Base-by-base conservation (phyloP, 176 grass and related monocot genomes). In the Carex myosuroides region DNA sequence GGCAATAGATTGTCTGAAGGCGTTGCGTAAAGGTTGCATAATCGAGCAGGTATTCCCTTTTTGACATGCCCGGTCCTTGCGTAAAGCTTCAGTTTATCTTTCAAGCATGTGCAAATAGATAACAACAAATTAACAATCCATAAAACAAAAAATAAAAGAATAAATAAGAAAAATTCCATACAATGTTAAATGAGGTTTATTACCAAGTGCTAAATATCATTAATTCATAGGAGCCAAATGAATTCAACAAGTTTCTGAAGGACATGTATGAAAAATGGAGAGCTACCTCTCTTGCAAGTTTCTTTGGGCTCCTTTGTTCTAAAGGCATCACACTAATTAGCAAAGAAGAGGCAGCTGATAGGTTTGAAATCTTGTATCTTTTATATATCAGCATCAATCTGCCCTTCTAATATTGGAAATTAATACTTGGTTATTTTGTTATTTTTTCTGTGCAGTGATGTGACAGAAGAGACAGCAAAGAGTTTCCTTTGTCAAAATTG, bases 281-380 rank as follows among this genome's bases (percentile, higher is more conserved):
- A 60, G 22, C 1, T 12, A 83, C 57, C 61, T 82, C 85, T 85
- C 80, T 83, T 64, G 86, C 73, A 2, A 85, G 86, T 17, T 95
- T 98, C 77, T 92, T 98, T 75, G 55, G 85, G 11, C 89, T 91
- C 83, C 85, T 98, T 81, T 72, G 55, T 22, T 93, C 88, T 4
- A 89, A 95, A 84, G 91, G 88, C 32, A 88, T 93, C 79, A 80
- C 93, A 32, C 85, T 95, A 77, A 95, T 98, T 75, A 90, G 64
- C 84, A 93, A 95, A 90, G 85, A 88, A 84, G 95, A 98, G 90
- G 91, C 92, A 13, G 70, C 92, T n/a, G 95, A 98, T 88, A 98
- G 92, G 95, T 93, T 89, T 46, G 54, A 53, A 65, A 74, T 64
- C 14, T 65, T 67, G 4, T 5, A 64, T 64, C 17, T 53, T 82